A percentile compares a stretch with the other conserved stretches of the same genome.
Conservation (phyloP, 2,329 filamentous ascomycete genomes). For the Hymenoscyphus fraxineus region DNA sequence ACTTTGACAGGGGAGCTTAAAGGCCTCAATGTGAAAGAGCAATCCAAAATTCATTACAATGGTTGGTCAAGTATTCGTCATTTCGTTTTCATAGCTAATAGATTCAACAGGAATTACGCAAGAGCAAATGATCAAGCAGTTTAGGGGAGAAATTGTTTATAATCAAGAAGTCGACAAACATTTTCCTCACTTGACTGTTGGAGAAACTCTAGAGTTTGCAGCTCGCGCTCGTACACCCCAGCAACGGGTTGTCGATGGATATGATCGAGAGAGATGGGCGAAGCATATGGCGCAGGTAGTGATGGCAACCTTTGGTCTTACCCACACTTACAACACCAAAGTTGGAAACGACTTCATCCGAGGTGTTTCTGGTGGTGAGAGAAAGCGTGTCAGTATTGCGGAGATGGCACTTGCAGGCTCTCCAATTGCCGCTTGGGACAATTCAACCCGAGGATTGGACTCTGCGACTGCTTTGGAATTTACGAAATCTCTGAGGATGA, state of each 20-base stretch:
- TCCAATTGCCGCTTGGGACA: constrained; percentile 39
- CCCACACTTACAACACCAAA: constrained; percentile 67
- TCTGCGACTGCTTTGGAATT: constrained; percentile 72
- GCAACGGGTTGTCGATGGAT: constrained; percentile 50
- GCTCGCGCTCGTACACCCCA: constrained; percentile 64
- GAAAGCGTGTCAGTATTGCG: constrained; percentile 78
- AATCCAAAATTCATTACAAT: constrained; percentile 58
- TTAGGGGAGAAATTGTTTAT: constrained; percentile 65
- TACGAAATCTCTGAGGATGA: constrained; percentile 60
- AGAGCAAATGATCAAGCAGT: constrained; percentile 53
- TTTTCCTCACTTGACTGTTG: constrained; percentile 72
- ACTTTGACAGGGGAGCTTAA: constrained; percentile 55
- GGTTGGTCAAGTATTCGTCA: constrained; percentile 57
- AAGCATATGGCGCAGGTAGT: constrained; percentile 49
- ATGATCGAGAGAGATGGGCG: constrained; percentile 52
- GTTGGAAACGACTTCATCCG: constrained; percentile 71
- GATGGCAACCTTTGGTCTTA: constrained; percentile 68
- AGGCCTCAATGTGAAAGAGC: constrained; percentile 50
- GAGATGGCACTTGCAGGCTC: constrained; percentile 63
- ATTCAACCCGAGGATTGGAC: constrained; percentile 64
- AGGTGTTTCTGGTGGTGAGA: constrained; percentile 67
- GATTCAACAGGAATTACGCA: constrained; percentile 45
- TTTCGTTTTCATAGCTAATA: constrained; percentile 42
- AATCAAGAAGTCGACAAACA: constrained; percentile 74
- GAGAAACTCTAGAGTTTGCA: constrained; percentile 71